Evolutionary conservation across 164 flowering plant species (phyloP), one percentile per base, ranked within the genome.

Genomic region (Tinospora cordifolia): DNA sequence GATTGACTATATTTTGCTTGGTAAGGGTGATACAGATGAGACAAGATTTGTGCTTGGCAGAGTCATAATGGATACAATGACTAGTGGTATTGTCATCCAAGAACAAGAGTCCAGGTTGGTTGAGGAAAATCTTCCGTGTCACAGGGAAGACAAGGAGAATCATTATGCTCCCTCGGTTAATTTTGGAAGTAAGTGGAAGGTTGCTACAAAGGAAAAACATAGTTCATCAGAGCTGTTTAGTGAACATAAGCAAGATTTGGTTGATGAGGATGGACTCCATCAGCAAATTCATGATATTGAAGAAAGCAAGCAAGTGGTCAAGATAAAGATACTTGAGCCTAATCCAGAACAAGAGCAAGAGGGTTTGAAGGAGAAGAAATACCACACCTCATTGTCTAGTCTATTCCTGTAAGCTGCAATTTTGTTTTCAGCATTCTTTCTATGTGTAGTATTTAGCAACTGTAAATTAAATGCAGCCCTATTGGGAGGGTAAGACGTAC

Each of bases 21-120:
- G 79, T 62, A 74, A 72, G 51, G 93, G 96, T 19, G 49, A 83
- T 74, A 64, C 39, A 9, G 8, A 22, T 8, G 91, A 95, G 81
- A 79, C 76, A 1, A 82, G 94, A 75, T 89, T 82, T 81, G 88
- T 84, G 64, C 80, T 95, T 24, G 98, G 98, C 36, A 84, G 84
- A 81, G 72, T 90, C 75, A 86, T 94, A 59, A 69, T 88, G 80
- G 84, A 87, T 41, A 87, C 97, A 22, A 67, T 94, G 90, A 72
- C 67, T 26, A 67, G 71, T 72, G 83, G 72, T 36, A 22, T 63
- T 41, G 34, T 70, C n/a, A n/a, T n/a, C 67, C 73, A 21, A 49
- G 63, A 67, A 65, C 67, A 66, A 30, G 51, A 47, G 21, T 24
- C 3, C 17, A 10, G 8, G 57, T 14, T 25, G 22, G 60, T 21